A percentile compares a stretch with the other conserved stretches of the same genome.
These are phyloP conservation scores for Apocynum venetum DNA, from an alignment of 257 asterid genomes.

Conservation along the genomic window DNA sequence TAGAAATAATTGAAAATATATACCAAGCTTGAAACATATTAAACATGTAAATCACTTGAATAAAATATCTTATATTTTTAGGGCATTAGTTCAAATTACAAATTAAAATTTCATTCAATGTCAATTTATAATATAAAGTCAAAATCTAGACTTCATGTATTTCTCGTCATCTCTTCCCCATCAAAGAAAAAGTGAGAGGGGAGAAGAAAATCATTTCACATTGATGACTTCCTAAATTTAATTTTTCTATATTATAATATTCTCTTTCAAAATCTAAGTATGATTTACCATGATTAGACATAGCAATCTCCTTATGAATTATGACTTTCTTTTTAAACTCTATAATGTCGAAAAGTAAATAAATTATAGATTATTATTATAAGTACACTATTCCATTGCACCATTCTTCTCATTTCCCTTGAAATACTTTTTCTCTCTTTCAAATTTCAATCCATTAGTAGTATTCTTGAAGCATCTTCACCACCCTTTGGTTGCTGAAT, in stretches of 20 bases:
- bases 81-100: background rate
- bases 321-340: no score
- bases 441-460: constrained; percentile 6
- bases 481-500: constrained; percentile 21
- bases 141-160: no score
- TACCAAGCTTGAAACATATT: no score
- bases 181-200: no score
- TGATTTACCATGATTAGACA: background rate
- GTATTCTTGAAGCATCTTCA: constrained; percentile 19
- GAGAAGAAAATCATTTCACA: background rate
- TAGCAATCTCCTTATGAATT: background rate
- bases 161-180: no score
- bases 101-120: no score
- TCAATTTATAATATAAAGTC: no score
- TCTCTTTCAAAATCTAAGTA: background rate
- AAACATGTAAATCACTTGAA: no score
- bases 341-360: background rate
- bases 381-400: background rate
- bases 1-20: no score
- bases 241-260: background rate
- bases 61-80: no score
- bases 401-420: background rate
- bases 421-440: background rate
- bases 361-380: background rate
- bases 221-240: constrained; percentile 3